Evolutionary conservation across 441 rosid species (phyloP), one percentile per base, ranked within the genome.

Genomic region (Melastoma candidum): DNA sequence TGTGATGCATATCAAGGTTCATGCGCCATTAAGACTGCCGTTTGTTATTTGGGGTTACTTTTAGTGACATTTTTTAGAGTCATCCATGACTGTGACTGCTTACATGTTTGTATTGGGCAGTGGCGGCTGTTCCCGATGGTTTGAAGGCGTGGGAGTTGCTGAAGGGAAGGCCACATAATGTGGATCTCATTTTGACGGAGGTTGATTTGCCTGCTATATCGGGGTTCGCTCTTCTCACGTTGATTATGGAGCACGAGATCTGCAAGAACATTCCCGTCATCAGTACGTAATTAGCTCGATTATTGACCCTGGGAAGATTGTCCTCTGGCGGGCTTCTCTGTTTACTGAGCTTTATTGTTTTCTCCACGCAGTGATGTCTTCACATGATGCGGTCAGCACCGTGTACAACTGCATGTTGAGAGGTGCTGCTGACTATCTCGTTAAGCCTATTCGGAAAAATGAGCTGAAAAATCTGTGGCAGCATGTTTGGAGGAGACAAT

Each of bases 381-480:
- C 77, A 1, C 79, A 85, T 54, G 95, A 88, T 72, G 78, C 95
- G 12, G 67, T 88, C 48, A 73, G 80, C 66, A 79, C 87, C 2
- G 98, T 93, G 57, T 93, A 85, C 52, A 93, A 83, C 58, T 93
- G 98, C 63, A 83, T 93, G 95, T 62, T 81, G 82, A 82, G 78
- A 69, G 98, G 98, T 64, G 90, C 97, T 12, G 83, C 83, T 24
- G 97, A 93, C 63, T 93, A 85, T 73, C 95, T 93, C 50, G 95
- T 93, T 36, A 93, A 88, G 73, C 98, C 98, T 13, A 64, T 93
- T 59, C 77, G 98, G 71, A 88, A 79, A 71, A 93, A 93, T 56
- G 98, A 93, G 71, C 67, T 93, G 51, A 82, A 81, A 64, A 88
- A 86, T 70, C 72, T 93, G 58, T 93, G 98, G 98, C 98, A 86